Conservation (phyloP, 768 basidiomycete species). For the Cystofilobasidium capitatum region DNA sequence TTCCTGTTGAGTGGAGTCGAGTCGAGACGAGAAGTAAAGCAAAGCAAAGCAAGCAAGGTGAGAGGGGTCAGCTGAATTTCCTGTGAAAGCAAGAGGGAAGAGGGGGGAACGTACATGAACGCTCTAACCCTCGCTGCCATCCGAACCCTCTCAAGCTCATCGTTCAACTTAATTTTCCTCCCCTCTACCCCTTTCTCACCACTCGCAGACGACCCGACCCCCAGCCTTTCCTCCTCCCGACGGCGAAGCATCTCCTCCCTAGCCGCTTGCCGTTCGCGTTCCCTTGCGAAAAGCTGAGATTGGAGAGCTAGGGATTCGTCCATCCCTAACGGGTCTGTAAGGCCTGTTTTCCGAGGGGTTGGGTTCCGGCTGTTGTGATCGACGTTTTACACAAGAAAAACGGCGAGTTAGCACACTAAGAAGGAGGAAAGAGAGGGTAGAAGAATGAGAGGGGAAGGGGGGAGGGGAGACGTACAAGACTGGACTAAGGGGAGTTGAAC, state of each 20-base stretch:
- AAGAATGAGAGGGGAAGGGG: no score
- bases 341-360: not conserved
- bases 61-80: no score
- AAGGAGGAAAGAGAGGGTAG: not conserved
- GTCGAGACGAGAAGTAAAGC: no score
- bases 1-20: conserved; percentile 51
- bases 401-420: not conserved
- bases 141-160: conserved; percentile 4
- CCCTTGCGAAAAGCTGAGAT: not conserved
- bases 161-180: not conserved
- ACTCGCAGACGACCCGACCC: not conserved
- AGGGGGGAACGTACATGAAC: not conserved
- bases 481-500: not conserved
- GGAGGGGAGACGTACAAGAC: not conserved
- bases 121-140: not conserved
- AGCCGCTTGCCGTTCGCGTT: not conserved
- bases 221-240: not conserved
- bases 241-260: not conserved
- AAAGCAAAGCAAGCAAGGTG: conserved; percentile 41
- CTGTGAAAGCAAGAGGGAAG: not conserved
- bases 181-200: not conserved
- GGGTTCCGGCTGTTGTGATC: not conserved
- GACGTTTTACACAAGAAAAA: not conserved
- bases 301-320: not conserved
- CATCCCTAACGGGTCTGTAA: not conserved